Percentiles rank a stretch among this genome's conserved stretches.
Conservation (phyloP, 2,329 filamentous ascomycete genomes). For the Nakataea oryzae region DNA sequence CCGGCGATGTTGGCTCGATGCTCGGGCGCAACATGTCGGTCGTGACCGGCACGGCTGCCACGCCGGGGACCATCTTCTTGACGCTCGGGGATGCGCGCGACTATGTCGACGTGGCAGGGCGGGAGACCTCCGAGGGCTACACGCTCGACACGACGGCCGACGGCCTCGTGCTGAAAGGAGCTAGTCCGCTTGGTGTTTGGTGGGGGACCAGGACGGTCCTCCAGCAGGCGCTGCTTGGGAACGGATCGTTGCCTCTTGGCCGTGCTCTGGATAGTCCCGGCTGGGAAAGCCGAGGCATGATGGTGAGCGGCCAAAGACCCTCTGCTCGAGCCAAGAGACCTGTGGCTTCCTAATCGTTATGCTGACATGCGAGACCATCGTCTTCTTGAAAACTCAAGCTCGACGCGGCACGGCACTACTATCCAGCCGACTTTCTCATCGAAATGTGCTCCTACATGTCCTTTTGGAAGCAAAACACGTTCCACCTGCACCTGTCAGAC, state of each 20-base stretch:
- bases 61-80: constrained; percentile 26
- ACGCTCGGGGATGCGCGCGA: constrained; percentile 28
- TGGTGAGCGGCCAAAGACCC: constrained; percentile 14
- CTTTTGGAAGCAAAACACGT: constrained; percentile 50
- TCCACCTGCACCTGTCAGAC: constrained; percentile 48
- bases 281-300: constrained; percentile 35
- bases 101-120: constrained; percentile 33
- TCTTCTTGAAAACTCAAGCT: constrained; percentile 13
- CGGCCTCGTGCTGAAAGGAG: constrained; percentile 36
- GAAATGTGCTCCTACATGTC: constrained; percentile 51
- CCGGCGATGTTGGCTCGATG: constrained; percentile 5
- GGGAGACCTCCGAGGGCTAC: constrained; percentile 38
- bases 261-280: constrained; percentile 36
- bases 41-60: constrained; percentile 8
- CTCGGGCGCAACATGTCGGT: constrained; percentile 20
- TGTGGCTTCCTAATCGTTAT: background rate
- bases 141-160: constrained; percentile 26
- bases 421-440: constrained; percentile 39
- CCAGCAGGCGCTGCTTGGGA: constrained; percentile 33
- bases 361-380: background rate
- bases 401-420: constrained; percentile 45
- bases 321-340: background rate
- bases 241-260: constrained; percentile 29
- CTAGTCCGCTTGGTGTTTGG: constrained; percentile 44
- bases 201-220: constrained; percentile 47